Evolutionary conservation across 2,329 filamentous ascomycete genomes (phyloP).

Genomic region (Fusarium praegraminearum): DNA sequence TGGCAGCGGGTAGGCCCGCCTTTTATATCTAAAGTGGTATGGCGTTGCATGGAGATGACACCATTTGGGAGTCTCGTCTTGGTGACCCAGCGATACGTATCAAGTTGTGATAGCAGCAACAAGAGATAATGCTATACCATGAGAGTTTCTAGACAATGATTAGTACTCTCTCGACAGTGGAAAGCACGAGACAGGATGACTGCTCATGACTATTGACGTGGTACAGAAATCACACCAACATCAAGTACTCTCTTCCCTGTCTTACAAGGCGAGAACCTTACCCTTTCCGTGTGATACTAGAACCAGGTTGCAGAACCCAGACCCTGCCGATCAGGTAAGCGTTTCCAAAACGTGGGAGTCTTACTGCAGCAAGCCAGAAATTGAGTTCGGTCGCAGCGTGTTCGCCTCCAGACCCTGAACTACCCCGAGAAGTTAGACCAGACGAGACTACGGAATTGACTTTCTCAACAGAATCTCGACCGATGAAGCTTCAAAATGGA

Average conservation of each 20-base stretch:
- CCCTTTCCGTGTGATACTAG: not conserved
- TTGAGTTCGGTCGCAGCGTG: not conserved
- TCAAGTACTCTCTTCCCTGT: not conserved
- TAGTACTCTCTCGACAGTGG: rapidly evolving
- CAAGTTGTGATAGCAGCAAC: not conserved
- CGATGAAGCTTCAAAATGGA: not conserved
- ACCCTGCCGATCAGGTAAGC: not conserved
- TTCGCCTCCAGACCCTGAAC: not conserved
- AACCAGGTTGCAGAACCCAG: not conserved
- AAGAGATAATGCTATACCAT: not conserved
- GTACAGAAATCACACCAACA: not conserved
- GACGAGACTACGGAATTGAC: not conserved
- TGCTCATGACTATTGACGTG: not conserved
- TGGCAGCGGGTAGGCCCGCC: slow-evolving; percentile 15
- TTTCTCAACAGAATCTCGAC: slow-evolving; percentile 4
- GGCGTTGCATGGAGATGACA: not conserved
- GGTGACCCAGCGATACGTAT: not conserved
- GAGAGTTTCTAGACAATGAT: too few relatives aligned
- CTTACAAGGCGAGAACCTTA: not conserved
- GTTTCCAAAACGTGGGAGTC: not conserved
- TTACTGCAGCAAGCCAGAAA: not conserved
- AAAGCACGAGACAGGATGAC: not conserved
- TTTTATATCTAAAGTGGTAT: not conserved
- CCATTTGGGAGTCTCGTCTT: not conserved
- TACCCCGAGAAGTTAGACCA: not conserved